These are phyloP conservation scores for Hyphodiscus sp. DNA, from an alignment of 2,329 filamentous ascomycete genomes.

Conservation along the genomic window DNA sequence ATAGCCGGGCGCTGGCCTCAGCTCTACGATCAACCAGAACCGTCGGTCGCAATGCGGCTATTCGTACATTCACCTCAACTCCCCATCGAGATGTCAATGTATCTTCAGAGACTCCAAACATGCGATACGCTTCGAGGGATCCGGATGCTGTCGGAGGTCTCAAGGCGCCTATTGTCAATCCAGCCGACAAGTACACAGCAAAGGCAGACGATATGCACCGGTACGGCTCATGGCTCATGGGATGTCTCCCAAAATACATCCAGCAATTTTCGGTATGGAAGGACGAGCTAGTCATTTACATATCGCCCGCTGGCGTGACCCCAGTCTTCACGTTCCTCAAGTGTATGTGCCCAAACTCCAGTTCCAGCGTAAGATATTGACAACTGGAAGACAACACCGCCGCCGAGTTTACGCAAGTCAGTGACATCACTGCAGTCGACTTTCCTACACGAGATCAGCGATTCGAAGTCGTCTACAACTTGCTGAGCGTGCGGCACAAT, in stretches of 20 bases:
- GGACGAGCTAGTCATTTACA: slow-evolving; percentile 93
- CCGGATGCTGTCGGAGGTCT: slow-evolving; percentile 47
- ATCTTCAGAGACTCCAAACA: slow-evolving; percentile 53
- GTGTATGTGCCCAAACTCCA: slow-evolving; percentile 32
- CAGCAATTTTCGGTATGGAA: slow-evolving; percentile 99
- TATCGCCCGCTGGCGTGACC: slow-evolving; percentile 79
- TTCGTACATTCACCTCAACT: slow-evolving; percentile 34
- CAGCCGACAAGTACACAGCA: slow-evolving; percentile 84
- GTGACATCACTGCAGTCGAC: slow-evolving; percentile 89
- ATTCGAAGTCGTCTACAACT: slow-evolving; percentile 97
- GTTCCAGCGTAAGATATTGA: slow-evolving; percentile 11
- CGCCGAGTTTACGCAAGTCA: slow-evolving; percentile 91
- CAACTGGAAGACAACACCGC: slow-evolving; percentile 71
- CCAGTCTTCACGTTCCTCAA: slow-evolving; percentile 94
- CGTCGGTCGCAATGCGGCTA: slow-evolving; percentile 18
- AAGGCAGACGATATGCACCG: slow-evolving; percentile 84
- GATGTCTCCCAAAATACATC: slow-evolving; percentile 92
- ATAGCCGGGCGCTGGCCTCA: slow-evolving; percentile 49
- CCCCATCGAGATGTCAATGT: slow-evolving; percentile 35
- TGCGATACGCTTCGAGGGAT: slow-evolving; percentile 55
- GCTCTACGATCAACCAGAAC: slow-evolving; percentile 47
- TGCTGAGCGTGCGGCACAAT: slow-evolving; percentile 94
- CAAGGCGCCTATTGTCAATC: slow-evolving; percentile 77
- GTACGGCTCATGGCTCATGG: slow-evolving; percentile 95
- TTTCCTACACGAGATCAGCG: slow-evolving; percentile 93